These are phyloP conservation scores for Saururus chinensis DNA, from an alignment of 164 flowering plant species.

Conservation along the genomic window DNA sequence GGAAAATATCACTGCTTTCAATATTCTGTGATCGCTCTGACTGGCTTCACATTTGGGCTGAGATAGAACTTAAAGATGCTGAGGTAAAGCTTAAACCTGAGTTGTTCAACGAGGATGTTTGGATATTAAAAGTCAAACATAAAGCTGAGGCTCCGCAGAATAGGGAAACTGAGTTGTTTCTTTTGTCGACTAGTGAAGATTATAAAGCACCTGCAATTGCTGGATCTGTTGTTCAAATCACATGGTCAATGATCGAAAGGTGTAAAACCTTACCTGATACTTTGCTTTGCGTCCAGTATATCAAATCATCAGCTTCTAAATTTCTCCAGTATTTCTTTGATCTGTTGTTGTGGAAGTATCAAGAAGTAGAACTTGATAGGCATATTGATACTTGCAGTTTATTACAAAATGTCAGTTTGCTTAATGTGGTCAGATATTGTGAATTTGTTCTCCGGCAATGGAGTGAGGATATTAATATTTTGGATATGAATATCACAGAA, in stretches of 20 bases:
- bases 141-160: constrained; percentile 5
- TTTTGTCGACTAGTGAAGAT: constrained; percentile 33
- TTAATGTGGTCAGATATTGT: constrained; percentile 49
- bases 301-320: constrained; percentile 31
- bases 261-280: constrained; percentile 34
- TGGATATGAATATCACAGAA: constrained; percentile 46
- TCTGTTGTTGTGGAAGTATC: constrained; percentile 24
- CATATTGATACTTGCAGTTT: constrained; percentile 17
- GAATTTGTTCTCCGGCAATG: constrained; percentile 44
- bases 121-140: constrained; percentile 19
- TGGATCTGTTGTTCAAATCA: constrained; percentile 27
- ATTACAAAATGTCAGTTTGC: constrained; percentile 20
- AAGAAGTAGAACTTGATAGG: constrained; percentile 12
- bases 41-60: constrained; percentile 65
- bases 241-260: constrained; percentile 39
- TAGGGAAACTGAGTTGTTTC: constrained; percentile 16
- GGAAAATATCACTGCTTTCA: constrained; percentile 26
- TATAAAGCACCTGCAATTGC: constrained; percentile 41
- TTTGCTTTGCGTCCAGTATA: constrained; percentile 25
- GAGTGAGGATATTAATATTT: constrained; percentile 43
- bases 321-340: constrained; percentile 39
- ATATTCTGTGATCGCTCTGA: constrained; percentile 39
- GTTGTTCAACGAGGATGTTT: constrained; percentile 32
- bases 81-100: constrained; percentile 40
- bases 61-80: constrained; percentile 53